These are phyloP conservation scores for Prunella vulgaris DNA, from an alignment of 257 asterid species.

Conservation along the genomic window DNA sequence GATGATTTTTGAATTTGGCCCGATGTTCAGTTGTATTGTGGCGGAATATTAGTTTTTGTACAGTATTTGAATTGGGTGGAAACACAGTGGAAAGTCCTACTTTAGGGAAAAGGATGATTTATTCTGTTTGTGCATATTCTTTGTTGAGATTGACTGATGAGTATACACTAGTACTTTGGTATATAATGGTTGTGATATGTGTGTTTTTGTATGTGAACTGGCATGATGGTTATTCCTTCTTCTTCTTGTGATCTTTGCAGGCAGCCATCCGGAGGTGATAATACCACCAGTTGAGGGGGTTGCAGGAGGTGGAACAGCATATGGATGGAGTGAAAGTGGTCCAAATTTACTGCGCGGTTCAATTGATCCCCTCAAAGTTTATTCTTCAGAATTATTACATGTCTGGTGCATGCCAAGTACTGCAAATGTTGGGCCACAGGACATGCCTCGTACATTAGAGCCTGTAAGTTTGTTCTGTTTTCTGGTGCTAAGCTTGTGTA, in stretches of 20 bases:
- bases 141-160: conserved; percentile 13
- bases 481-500: background rate
- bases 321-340: conserved; percentile 84
- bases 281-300: conserved; percentile 98
- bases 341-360: conserved; percentile 50
- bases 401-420: conserved; percentile 97
- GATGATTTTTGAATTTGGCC: background rate
- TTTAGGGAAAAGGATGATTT: background rate
- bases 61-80: conserved; percentile 15
- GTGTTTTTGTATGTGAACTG: background rate
- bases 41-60: background rate
- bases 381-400: conserved; percentile 72
- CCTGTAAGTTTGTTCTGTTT: conserved; percentile 48
- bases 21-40: background rate
- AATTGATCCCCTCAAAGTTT: conserved; percentile 78
- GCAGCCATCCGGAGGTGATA: conserved; percentile 47
- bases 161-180: background rate
- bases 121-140: conserved; percentile 14
- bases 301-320: conserved; percentile 97
- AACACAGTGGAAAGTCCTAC: background rate
- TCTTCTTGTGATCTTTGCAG: conserved; percentile 35
- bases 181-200: background rate
- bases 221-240: background rate
- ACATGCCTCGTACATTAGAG: conserved; percentile 78
- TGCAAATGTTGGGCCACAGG: conserved; percentile 92